phyloP scores from a whole-genome alignment of 2,329 filamentous ascomycete species.

The Sphaerulina vaccinii region DNA sequence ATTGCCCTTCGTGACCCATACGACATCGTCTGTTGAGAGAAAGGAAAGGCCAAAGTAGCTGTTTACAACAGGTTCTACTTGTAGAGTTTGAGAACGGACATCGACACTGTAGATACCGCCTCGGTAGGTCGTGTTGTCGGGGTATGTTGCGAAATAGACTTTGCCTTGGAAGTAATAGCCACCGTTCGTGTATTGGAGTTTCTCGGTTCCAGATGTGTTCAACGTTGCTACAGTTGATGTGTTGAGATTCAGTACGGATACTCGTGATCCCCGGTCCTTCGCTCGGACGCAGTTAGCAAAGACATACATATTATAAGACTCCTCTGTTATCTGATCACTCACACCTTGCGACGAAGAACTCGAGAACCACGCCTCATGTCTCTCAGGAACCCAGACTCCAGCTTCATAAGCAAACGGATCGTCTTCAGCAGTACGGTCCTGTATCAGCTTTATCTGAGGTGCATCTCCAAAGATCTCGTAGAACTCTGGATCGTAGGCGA shows the following conservation, averaged over 20 bases:
- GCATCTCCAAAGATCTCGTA: neutral
- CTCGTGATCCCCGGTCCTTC: neutral
- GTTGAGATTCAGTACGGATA: neutral
- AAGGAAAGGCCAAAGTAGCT: constrained; percentile 10
- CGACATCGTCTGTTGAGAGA: neutral
- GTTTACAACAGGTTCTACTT: constrained; percentile 1
- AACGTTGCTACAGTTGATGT: neutral
- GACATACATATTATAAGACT: neutral
- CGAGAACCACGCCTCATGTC: constrained; percentile 3
- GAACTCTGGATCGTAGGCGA: neutral
- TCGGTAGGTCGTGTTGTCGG: neutral
- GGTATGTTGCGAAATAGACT: constrained; percentile 2
- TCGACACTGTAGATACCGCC: neutral
- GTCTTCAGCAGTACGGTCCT: neutral
- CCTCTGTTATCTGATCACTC: neutral
- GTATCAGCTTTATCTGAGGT: neutral
- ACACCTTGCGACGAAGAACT: neutral
- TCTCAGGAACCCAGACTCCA: constrained; percentile 13
- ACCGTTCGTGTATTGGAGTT: neutral
- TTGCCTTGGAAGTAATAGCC: constrained; percentile 5
- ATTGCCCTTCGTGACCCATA: neutral
- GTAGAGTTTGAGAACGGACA: neutral
- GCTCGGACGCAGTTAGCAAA: neutral
- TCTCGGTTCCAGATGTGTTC: neutral
- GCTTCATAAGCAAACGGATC: constrained; percentile 5